Conservation (phyloP, 306 rosid genomes). For the Purshia tridentata region DNA sequence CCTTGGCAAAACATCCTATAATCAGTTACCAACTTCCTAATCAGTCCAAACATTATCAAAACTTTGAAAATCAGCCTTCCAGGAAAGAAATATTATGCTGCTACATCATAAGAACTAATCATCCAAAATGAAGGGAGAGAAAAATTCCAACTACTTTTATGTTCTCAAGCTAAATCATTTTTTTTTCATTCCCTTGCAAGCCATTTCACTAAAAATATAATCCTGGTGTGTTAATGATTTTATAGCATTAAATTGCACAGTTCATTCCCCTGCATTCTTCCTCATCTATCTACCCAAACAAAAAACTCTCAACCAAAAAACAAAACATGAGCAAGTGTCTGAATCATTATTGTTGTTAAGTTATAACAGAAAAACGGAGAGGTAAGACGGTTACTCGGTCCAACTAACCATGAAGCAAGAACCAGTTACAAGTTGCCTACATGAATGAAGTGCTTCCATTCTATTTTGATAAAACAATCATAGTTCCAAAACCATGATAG, state of each 20-base stretch:
- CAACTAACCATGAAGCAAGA: too few relatives aligned
- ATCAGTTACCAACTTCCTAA: not conserved
- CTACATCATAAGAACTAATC: not conserved
- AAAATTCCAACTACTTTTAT: too few relatives aligned
- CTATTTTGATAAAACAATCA: not conserved
- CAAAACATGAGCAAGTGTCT: not conserved
- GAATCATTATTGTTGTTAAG: not conserved
- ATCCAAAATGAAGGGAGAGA: not conserved
- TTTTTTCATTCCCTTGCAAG: too few relatives aligned
- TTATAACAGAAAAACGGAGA: not conserved
- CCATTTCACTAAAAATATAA: too few relatives aligned
- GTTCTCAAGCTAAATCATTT: not conserved
- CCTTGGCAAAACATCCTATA: not conserved
- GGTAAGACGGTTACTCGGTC: not conserved
- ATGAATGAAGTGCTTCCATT: not conserved
- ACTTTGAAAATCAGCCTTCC: not conserved
- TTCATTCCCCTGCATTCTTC: not conserved
- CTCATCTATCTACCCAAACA: not conserved
- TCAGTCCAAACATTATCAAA: not conserved
- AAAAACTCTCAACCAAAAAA: not conserved
- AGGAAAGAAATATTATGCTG: not conserved
- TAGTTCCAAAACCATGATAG: not conserved
- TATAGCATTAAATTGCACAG: not conserved
- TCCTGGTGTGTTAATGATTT: not conserved
- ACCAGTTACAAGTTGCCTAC: not conserved